Percentiles rank a stretch among this genome's conserved stretches.
Evolutionary conservation across 345 rosid species (phyloP).

Genomic region (Clausena lansium): DNA sequence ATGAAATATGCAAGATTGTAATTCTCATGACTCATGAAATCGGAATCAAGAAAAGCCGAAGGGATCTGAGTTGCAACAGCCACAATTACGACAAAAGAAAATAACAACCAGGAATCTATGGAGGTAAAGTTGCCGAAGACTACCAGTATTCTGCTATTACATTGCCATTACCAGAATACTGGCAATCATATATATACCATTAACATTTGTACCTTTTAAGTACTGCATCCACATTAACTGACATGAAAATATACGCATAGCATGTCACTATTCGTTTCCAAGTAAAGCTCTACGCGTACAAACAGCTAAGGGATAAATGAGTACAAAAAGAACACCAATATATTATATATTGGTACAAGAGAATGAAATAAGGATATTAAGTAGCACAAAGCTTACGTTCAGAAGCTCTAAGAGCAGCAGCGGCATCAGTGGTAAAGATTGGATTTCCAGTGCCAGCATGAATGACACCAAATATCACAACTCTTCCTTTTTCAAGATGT

Average conservation of each 20-base stretch:
- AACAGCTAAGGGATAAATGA: too few relatives aligned
- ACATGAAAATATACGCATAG: not conserved
- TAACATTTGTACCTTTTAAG: constrained; percentile 40
- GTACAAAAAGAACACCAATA: too few relatives aligned
- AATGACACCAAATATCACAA: constrained; percentile 48
- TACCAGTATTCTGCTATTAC: constrained; percentile 28
- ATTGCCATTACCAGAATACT: constrained; percentile 26
- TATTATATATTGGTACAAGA: not conserved
- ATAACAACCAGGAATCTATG: constrained; percentile 43
- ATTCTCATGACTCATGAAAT: too few relatives aligned
- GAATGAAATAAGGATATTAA: not conserved
- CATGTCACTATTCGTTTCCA: not conserved
- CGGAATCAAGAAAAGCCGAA: not conserved
- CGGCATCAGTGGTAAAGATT: constrained; percentile 44
- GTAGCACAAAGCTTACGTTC: constrained; percentile 25
- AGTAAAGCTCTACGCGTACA: not conserved
- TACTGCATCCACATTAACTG: constrained; percentile 43
- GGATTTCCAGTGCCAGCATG: constrained; percentile 46
- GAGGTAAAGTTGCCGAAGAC: constrained; percentile 27
- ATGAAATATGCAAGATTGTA: too few relatives aligned
- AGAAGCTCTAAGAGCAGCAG: constrained; percentile 48
- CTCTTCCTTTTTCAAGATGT: constrained; percentile 53
- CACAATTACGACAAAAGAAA: not conserved
- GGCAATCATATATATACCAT: constrained; percentile 24
- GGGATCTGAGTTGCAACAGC: not conserved